phyloP scores from a whole-genome alignment of 768 basidiomycete genomes.

The Coprinellus micaceus region DNA sequence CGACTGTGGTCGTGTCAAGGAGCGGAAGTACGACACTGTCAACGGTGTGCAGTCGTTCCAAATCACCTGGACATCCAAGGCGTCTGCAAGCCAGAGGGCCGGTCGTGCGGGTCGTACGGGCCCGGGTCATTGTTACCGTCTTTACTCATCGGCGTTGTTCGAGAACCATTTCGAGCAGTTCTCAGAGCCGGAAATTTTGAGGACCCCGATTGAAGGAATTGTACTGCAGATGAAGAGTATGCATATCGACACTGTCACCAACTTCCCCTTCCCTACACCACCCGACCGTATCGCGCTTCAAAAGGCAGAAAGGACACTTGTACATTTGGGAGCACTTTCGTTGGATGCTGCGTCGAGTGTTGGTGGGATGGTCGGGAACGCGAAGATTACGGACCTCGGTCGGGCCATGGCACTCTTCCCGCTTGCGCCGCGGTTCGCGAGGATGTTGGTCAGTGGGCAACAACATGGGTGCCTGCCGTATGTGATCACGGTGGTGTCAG shows the following conservation, averaged over 20 bases:
- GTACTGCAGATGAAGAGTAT: constrained; percentile 99
- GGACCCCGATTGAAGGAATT: constrained; percentile 95
- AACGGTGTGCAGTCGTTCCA: constrained; percentile 90
- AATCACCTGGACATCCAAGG: constrained; percentile 92
- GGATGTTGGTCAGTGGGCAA: constrained; percentile 92
- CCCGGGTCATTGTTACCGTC: constrained; percentile 95
- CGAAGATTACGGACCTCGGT: constrained; percentile 83
- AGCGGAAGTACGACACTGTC: constrained; percentile 80
- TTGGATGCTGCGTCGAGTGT: constrained; percentile 18
- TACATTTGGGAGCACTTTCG: constrained; percentile 78
- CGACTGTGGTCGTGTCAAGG: constrained; percentile 92
- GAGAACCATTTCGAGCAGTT: constrained; percentile 91
- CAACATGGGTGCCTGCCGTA: constrained; percentile 83
- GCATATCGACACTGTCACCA: constrained; percentile 94
- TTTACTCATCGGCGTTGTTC: constrained; percentile 93
- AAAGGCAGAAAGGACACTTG: constrained; percentile 79
- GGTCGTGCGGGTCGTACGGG: constrained; percentile 97
- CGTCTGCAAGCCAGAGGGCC: constrained; percentile 89
- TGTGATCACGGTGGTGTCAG: constrained; percentile 86
- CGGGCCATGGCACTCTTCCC: constrained; percentile 92
- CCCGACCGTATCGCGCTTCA: constrained; percentile 74
- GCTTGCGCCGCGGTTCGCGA: constrained; percentile 89
- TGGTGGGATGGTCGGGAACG: constrained; percentile 16
- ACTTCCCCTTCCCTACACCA: constrained; percentile 98
- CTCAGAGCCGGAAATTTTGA: constrained; percentile 85